Evolutionary conservation across 164 flowering plant species (phyloP).

Genomic region (Magnolia changhungtana): DNA sequence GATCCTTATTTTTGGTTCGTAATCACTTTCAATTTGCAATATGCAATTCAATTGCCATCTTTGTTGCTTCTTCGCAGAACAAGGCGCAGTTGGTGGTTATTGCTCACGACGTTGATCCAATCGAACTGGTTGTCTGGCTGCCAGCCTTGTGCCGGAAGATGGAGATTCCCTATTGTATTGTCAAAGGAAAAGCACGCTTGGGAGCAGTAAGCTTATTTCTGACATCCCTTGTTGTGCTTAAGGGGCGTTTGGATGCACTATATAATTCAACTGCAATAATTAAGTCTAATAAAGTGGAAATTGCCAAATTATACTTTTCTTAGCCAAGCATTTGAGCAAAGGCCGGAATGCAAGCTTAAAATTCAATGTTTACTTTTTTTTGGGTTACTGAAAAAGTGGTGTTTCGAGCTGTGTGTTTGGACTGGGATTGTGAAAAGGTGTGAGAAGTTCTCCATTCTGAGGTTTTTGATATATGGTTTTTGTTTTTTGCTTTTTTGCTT

Average conservation of each 20-base stretch:
- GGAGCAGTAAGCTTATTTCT: conserved; percentile 30
- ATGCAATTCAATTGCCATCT: neutral
- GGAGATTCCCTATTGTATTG: conserved; percentile 83
- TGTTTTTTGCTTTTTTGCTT: no score
- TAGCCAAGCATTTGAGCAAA: no score
- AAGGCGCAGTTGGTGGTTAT: conserved; percentile 42
- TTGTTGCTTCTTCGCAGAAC: conserved; percentile 18
- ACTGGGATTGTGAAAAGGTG: no score
- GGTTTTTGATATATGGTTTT: no score
- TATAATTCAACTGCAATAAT: no score
- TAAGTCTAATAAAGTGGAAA: no score
- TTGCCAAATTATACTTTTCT: no score
- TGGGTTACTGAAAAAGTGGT: neutral
- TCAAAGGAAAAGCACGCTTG: conserved; percentile 68
- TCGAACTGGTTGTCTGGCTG: conserved; percentile 54
- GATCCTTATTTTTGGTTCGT: neutral
- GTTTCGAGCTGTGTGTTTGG: no score
- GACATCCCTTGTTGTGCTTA: no score
- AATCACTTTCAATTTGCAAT: neutral
- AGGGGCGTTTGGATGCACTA: no score
- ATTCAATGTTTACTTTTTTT: neutral
- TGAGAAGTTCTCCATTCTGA: no score
- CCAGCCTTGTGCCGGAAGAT: conserved; percentile 68
- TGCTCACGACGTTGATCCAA: conserved; percentile 73
- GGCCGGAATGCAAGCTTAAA: no score